Percentiles rank a stretch among this genome's conserved stretches.
These are phyloP conservation scores for Potentilla sterilis DNA, from an alignment of 306 rosid genomes.

Conservation along the genomic window DNA sequence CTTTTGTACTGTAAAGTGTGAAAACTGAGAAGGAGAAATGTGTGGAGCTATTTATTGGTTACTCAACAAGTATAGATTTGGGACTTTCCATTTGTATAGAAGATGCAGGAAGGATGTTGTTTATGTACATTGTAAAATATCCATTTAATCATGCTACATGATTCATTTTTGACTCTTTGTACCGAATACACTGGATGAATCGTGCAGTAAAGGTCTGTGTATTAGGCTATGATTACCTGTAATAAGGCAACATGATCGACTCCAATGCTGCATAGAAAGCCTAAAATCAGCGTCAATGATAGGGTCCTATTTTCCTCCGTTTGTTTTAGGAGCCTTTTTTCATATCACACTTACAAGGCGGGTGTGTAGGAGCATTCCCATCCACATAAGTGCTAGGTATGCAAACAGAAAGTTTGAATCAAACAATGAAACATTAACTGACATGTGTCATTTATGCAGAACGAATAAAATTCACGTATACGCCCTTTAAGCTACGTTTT, in stretches of 20 bases:
- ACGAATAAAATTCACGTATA: no score
- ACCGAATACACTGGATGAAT: neutral
- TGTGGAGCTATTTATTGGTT: conserved; percentile 20
- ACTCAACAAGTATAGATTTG: conserved; percentile 5
- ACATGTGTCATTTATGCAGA: neutral
- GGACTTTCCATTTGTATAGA: conserved; percentile 29
- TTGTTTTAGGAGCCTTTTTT: neutral
- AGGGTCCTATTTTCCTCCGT: neutral
- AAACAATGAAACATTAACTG: neutral
- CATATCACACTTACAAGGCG: neutral
- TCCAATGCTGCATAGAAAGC: neutral
- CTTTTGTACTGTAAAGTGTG: neutral
- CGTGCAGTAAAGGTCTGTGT: neutral
- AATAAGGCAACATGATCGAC: neutral
- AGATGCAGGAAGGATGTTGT: conserved; percentile 16
- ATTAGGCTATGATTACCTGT: neutral
- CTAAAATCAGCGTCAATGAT: neutral
- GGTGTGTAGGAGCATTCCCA: neutral
- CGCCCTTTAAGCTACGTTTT: neutral
- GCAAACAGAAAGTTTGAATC: neutral
- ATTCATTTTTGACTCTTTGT: neutral
- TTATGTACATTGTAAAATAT: conserved; percentile 16
- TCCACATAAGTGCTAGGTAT: neutral
- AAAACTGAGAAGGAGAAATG: conserved; percentile 10
- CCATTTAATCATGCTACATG: conserved; percentile 7